Evolutionary conservation across 1,139 yeast genomes (phyloP), one percentile per base, ranked within the genome.

Genomic region (Pichia sp.): DNA sequence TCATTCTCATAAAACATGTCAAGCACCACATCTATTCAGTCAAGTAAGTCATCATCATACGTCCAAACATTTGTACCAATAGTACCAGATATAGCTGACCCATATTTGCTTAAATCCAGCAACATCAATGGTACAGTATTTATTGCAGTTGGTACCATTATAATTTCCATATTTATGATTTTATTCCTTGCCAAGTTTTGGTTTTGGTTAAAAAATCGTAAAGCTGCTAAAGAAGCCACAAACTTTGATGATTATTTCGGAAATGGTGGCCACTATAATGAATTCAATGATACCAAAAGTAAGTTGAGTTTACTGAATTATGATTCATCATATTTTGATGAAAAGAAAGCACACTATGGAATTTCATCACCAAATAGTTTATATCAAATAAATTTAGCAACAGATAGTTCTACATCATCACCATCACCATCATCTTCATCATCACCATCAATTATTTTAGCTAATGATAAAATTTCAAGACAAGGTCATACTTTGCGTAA

Each of bases 51-150:
- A 2, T 51, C 59, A 1, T 46, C 59, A 18, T 60, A 58, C 45
- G 47, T 56, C 6, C 56, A 46, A 45, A 52, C 57, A 16, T 53
- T 44, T 22, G 47, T 46, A 47, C 59, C 54, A 4, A 34, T 48
- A 3, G 53, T 65, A 9, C 66, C 68, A 13, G 49, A 52, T 9
- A 48, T 41, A 5, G 6, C 22, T 2, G 56, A 62, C 55, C 81
- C 81, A 10, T 75, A 65, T 53, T 62, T 75, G 10, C 48, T 54
- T 13, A 48, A 51, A n/a, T 52, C 69, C 6, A 50, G 54, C 5
- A 59, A 69, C 44, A 72, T 74, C 0, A 62, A 66, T 38, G 73
- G 73, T 38, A 62, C 77, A 22, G 73, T 76, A n/a, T 76, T 77
- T 59, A 73, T 76, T 25, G 65, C 74, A 1, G 66, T 74, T 13